Percentiles rank a stretch among this genome's conserved stretches.
Evolutionary conservation across 2,329 filamentous ascomycete genomes (phyloP).

Genomic region (Xylariaceae sp.): DNA sequence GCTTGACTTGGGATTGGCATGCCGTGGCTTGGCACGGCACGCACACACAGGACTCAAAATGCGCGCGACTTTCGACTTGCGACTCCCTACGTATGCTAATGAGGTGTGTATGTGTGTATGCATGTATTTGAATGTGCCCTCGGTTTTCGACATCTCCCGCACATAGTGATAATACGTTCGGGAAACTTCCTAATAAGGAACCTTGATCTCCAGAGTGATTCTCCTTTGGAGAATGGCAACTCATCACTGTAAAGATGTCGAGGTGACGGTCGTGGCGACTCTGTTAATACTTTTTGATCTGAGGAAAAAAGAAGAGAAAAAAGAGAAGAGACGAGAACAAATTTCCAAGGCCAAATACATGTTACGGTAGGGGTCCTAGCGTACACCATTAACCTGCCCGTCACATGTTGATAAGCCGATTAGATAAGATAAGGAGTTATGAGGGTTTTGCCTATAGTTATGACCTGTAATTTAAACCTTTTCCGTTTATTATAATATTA

Average conservation of each 20-base stretch:
- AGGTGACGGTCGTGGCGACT: slow-evolving; percentile 67
- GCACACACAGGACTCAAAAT: background rate
- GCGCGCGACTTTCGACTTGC: background rate
- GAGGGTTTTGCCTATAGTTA: too few species aligned
- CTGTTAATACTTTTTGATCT: slow-evolving; percentile 66
- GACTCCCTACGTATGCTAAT: slow-evolving; percentile 1
- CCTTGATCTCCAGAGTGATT: slow-evolving; percentile 60
- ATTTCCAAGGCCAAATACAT: slow-evolving; percentile 33
- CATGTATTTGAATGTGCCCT: slow-evolving; percentile 49
- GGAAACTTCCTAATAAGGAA: slow-evolving; percentile 67
- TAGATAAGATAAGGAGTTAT: too few species aligned
- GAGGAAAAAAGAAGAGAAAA: slow-evolving; percentile 50
- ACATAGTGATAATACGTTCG: slow-evolving; percentile 51
- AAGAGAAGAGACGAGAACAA: slow-evolving; percentile 31
- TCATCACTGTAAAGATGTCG: slow-evolving; percentile 58
- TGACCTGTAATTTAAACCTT: too few species aligned
- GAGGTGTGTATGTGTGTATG: background rate
- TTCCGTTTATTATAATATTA: too few species aligned
- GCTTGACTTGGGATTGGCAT: background rate
- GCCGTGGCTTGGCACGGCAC: background rate
- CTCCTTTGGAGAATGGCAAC: slow-evolving; percentile 60
- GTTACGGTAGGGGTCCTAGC: too few species aligned
- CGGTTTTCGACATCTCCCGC: slow-evolving; percentile 63
- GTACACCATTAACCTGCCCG: too few species aligned
- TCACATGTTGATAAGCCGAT: too few species aligned